These are phyloP conservation scores for Dendrobium nobile DNA, from an alignment of 106 monocot genomes.

Conservation along the genomic window DNA sequence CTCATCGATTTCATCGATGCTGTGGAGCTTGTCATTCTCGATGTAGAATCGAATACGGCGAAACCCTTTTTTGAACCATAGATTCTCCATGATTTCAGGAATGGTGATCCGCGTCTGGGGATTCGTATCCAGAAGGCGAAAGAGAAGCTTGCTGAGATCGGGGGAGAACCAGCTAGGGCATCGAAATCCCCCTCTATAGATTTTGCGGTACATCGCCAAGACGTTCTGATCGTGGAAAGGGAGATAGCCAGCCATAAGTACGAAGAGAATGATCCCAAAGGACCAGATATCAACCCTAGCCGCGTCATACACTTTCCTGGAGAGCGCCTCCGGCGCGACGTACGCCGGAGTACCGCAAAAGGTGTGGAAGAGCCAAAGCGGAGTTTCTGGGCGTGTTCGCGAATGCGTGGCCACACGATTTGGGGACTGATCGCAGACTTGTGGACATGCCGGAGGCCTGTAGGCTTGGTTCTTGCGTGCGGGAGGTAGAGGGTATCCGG, in stretches of 20 bases:
- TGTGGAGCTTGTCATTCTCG: slow-evolving; percentile 42
- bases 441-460: no score
- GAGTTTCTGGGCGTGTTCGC: no score
- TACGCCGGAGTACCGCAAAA: slow-evolving; percentile 67
- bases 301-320: slow-evolving; percentile 16
- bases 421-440: no score
- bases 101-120: slow-evolving; percentile 35
- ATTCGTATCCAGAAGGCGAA: slow-evolving; percentile 27
- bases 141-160: slow-evolving; percentile 13
- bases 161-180: slow-evolving; percentile 33
- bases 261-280: slow-evolving; percentile 20
- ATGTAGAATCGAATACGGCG: slow-evolving; percentile 39
- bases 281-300: slow-evolving; percentile 24
- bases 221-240: slow-evolving; percentile 27
- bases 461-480: no score
- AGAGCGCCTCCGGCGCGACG: slow-evolving; percentile 49
- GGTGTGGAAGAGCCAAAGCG: slow-evolving; percentile 62
- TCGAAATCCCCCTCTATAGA: slow-evolving; percentile 30
- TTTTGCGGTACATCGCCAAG: slow-evolving; percentile 35
- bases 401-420: no score
- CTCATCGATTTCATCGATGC: slow-evolving; percentile 12
- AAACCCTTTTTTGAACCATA: slow-evolving; percentile 36
- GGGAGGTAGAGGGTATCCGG: no score
- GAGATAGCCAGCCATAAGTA: slow-evolving; percentile 33
- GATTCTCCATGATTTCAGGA: slow-evolving; percentile 34